phyloP scores from a whole-genome alignment of 2,329 filamentous ascomycete genomes.

The Colletotrichum karsti region DNA sequence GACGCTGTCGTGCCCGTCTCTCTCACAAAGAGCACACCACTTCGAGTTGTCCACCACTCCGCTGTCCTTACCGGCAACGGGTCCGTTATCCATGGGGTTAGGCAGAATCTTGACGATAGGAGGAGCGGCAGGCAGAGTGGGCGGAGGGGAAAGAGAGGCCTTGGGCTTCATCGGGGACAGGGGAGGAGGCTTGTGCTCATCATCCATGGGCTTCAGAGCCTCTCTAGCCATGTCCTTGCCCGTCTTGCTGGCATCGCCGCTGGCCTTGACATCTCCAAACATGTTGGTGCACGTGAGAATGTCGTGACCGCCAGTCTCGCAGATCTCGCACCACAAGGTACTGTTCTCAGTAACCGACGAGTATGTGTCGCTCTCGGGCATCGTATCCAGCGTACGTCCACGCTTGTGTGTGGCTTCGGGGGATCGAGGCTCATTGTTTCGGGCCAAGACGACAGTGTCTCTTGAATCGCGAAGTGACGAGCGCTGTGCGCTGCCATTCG shows the following conservation, averaged over 20 bases:
- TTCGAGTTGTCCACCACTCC: constrained; percentile 84
- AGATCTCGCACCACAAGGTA: constrained; percentile 92
- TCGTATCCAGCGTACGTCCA: constrained; percentile 68
- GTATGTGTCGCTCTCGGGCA: constrained; percentile 75
- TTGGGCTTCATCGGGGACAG: constrained; percentile 61
- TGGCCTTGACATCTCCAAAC: constrained; percentile 64
- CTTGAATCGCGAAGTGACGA: constrained; percentile 73
- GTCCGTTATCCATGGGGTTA: constrained; percentile 71
- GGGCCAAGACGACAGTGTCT: constrained; percentile 68
- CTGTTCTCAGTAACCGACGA: constrained; percentile 78
- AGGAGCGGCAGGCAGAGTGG: constrained; percentile 37
- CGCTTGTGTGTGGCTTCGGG: constrained; percentile 60
- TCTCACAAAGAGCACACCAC: constrained; percentile 97
- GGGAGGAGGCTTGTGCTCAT: constrained; percentile 62
- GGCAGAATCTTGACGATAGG: constrained; percentile 60
- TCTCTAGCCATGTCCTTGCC: constrained; percentile 48
- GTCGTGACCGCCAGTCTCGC: constrained; percentile 90
- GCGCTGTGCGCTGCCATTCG: constrained; percentile 57
- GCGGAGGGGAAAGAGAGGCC: constrained; percentile 34
- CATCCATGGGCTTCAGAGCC: constrained; percentile 43
- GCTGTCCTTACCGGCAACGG: constrained; percentile 81
- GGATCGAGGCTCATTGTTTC: constrained; percentile 55
- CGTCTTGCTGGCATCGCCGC: constrained; percentile 36
- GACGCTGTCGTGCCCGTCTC: constrained; percentile 95
- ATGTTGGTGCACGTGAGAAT: constrained; percentile 95